Conservation (phyloP, 257 asterid species). For the Jacaranda copaia region DNA sequence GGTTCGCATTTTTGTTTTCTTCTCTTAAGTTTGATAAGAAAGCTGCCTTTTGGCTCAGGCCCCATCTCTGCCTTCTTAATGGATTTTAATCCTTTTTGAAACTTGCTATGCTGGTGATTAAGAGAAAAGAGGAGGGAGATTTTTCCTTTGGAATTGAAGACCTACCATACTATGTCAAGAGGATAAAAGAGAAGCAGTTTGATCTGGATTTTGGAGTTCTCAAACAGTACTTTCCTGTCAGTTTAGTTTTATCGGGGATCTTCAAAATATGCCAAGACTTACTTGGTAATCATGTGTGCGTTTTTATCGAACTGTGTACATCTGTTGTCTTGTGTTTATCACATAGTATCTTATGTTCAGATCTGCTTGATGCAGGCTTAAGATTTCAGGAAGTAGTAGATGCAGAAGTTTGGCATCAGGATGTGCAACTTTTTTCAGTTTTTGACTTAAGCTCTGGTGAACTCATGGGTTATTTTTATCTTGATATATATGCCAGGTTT, state of each 20-base stretch:
- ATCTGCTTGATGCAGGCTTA: slow-evolving; percentile 60
- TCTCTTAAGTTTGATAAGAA: slow-evolving; percentile 28
- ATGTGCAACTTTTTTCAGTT: slow-evolving; percentile 83
- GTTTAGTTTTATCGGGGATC: slow-evolving; percentile 88
- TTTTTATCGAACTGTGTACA: slow-evolving; percentile 13
- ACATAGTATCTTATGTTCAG: slow-evolving; percentile 27
- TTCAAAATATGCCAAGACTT: slow-evolving; percentile 94
- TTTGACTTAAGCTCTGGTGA: slow-evolving; percentile 81
- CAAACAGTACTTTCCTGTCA: slow-evolving; percentile 82
- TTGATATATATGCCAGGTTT: slow-evolving; percentile 87
- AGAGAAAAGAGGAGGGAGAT: slow-evolving; percentile 91
- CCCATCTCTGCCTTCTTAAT: slow-evolving; percentile 16
- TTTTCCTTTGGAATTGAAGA: slow-evolving; percentile 85
- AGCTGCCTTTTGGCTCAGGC: slow-evolving; percentile 22
- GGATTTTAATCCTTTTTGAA: slow-evolving; percentile 28
- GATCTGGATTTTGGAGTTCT: slow-evolving; percentile 81
- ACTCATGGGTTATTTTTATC: slow-evolving; percentile 84
- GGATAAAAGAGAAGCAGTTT: slow-evolving; percentile 68
- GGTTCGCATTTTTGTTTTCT: slow-evolving; percentile 53
- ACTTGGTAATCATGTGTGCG: slow-evolving; percentile 63
- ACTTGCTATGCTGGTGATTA: slow-evolving; percentile 39
- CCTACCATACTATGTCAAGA: slow-evolving; percentile 75
- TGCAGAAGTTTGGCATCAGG: slow-evolving; percentile 86
- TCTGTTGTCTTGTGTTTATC: slow-evolving; percentile 22
- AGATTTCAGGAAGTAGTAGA: slow-evolving; percentile 75